Conservation (phyloP, 768 basidiomycete genomes). For the Calocybe cyanea region DNA sequence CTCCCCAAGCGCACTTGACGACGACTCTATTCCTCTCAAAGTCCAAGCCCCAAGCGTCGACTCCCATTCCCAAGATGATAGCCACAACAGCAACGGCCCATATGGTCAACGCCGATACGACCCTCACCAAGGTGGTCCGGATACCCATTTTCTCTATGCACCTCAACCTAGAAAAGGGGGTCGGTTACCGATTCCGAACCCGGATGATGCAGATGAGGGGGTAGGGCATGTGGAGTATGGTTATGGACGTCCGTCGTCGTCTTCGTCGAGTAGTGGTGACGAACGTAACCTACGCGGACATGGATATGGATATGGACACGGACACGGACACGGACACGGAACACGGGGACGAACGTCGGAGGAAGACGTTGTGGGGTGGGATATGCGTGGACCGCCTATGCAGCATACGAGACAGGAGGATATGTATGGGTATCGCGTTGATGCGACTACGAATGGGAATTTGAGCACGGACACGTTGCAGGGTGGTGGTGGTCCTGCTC, state of each 20-base stretch:
- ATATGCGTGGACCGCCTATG: conserved; percentile 16
- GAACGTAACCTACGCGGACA: conserved; percentile 10
- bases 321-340: conserved; percentile 1
- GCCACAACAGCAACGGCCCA: not conserved
- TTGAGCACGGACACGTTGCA: conserved; percentile 5
- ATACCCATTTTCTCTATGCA: conserved; percentile 43
- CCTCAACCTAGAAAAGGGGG: conserved; percentile 40
- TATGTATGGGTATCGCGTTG: not conserved
- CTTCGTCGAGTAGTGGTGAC: too few species aligned
- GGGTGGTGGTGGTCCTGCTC: not conserved
- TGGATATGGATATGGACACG: conserved; percentile 10
- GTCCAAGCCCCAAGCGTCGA: conserved; percentile 25
- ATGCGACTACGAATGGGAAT: not conserved
- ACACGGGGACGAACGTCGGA: conserved; percentile 14
- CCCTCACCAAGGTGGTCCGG: conserved; percentile 26
- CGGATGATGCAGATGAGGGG: not conserved
- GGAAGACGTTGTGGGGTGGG: conserved; percentile 32
- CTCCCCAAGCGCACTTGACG: conserved; percentile 18
- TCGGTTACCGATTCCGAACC: conserved; percentile 12
- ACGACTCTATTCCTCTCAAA: conserved; percentile 39
- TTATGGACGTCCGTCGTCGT: not conserved
- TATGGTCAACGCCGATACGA: too few species aligned
- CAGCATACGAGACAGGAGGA: conserved; percentile 10
- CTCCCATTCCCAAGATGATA: conserved; percentile 2
- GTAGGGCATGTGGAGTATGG: not conserved